Conservation (phyloP, 2,329 filamentous ascomycete species). For the Biscogniauxia mediterranea region DNA sequence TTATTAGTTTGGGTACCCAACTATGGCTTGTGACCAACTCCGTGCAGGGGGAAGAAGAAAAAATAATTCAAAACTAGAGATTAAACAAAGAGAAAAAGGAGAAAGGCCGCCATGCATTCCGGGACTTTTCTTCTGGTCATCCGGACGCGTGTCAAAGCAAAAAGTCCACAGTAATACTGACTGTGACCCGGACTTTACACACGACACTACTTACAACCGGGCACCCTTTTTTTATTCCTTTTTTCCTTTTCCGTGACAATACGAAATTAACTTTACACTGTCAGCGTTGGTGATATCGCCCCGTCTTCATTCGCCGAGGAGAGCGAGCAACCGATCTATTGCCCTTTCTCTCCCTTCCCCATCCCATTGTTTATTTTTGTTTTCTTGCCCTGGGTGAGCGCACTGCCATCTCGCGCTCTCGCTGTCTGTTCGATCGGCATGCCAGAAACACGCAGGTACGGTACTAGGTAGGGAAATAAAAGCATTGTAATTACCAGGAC, state of each 20-base stretch:
- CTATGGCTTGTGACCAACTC: neutral
- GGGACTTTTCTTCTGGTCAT: neutral
- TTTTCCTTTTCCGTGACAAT: neutral
- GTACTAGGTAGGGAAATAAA: neutral
- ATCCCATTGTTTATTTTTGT: neutral
- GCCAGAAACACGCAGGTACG: neutral
- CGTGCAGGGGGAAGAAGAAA: neutral
- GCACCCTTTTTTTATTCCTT: neutral
- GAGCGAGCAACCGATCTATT: no score
- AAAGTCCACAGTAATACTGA: neutral
- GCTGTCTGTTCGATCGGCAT: neutral
- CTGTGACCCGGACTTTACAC: neutral
- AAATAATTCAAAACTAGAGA: neutral
- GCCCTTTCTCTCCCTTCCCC: neutral
- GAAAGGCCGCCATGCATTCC: neutral
- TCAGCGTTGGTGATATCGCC: neutral
- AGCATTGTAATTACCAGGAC: neutral
- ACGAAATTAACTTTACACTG: neutral
- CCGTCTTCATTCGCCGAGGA: no score
- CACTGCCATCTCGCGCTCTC: neutral
- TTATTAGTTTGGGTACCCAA: neutral
- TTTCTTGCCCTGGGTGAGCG: neutral
- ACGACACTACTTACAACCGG: no score
- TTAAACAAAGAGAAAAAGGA: neutral
- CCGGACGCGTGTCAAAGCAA: neutral